Conservation (phyloP, 179 eudicot species). For the Monotropa hypopitys region DNA sequence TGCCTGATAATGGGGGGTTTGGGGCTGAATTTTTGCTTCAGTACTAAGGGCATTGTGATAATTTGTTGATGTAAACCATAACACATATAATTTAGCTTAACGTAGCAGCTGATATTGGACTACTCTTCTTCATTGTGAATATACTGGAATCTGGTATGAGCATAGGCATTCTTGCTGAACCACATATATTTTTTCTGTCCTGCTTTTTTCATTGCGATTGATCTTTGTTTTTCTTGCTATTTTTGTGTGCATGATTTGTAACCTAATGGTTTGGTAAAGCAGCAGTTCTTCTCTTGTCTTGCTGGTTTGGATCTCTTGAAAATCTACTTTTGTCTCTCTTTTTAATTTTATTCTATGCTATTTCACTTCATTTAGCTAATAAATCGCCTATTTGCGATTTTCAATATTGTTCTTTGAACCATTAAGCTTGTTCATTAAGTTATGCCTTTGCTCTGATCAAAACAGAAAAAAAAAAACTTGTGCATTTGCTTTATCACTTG, state of each 20-base stretch:
- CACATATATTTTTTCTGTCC: background rate
- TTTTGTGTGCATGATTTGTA: background rate
- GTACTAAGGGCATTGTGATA: background rate
- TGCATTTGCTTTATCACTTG: background rate
- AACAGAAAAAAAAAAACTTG: too few species aligned
- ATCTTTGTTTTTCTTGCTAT: background rate
- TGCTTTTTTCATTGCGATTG: too few species aligned
- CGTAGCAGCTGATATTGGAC: background rate
- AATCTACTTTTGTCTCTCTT: background rate
- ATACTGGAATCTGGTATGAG: background rate
- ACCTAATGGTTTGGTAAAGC: background rate
- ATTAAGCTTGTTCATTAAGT: background rate
- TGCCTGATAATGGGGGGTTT: background rate
- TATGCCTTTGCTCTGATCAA: too few species aligned
- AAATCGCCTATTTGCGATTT: background rate
- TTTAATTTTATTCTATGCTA: background rate
- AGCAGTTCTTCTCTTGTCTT: background rate
- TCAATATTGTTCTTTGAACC: background rate
- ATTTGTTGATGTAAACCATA: too few species aligned
- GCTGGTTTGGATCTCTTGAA: background rate
- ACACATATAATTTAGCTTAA: too few species aligned
- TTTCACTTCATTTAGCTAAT: background rate
- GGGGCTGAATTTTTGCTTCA: background rate
- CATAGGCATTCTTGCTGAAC: background rate
- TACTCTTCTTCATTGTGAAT: background rate